phyloP scores from a whole-genome alignment of 352 stramenopile genomes.

The Phytophthora brassicae region DNA sequence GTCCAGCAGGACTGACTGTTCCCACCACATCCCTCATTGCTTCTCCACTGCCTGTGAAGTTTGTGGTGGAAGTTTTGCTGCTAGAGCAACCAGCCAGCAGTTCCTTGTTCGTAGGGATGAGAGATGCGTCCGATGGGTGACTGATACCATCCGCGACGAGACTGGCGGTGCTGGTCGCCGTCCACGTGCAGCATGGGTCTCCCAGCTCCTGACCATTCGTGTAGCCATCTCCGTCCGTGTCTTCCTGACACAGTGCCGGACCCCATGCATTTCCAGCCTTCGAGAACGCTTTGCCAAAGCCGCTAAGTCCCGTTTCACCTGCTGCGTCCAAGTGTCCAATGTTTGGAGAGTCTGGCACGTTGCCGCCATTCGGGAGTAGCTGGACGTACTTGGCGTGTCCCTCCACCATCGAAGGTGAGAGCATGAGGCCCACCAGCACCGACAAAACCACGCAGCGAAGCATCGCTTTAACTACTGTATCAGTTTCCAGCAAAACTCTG shows the following conservation, averaged over 20 bases:
- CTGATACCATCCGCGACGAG: conserved; percentile 67
- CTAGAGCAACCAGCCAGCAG: conserved; percentile 51
- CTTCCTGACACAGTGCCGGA: conserved; percentile 51
- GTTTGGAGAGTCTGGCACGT: conserved; percentile 42
- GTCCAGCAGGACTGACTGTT: conserved; percentile 29
- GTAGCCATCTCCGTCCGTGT: conserved; percentile 81
- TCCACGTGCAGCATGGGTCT: conserved; percentile 85
- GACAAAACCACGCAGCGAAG: conserved; percentile 8
- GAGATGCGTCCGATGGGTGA: conserved; percentile 56
- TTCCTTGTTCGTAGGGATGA: conserved; percentile 51
- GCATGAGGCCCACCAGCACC: conserved; percentile 7
- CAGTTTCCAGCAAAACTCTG: conserved; percentile 10
- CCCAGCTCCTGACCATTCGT: conserved; percentile 86
- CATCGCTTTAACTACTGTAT: conserved; percentile 4
- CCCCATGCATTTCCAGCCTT: conserved; percentile 51
- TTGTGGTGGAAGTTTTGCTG: conserved; percentile 25
- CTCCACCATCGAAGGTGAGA: conserved; percentile 15
- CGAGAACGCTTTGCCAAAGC: conserved; percentile 68
- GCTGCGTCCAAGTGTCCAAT: conserved; percentile 59
- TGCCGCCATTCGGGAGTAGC: conserved; percentile 57
- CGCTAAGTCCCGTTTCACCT: conserved; percentile 50
- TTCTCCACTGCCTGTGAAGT: conserved; percentile 29
- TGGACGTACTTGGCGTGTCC: conserved; percentile 47
- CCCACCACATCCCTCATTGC: conserved; percentile 37
- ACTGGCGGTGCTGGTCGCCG: conserved; percentile 33